A percentile compares a stretch with the other conserved stretches of the same genome.
Conservation (phyloP, 768 basidiomycete genomes). For the Lentinula edodes region DNA sequence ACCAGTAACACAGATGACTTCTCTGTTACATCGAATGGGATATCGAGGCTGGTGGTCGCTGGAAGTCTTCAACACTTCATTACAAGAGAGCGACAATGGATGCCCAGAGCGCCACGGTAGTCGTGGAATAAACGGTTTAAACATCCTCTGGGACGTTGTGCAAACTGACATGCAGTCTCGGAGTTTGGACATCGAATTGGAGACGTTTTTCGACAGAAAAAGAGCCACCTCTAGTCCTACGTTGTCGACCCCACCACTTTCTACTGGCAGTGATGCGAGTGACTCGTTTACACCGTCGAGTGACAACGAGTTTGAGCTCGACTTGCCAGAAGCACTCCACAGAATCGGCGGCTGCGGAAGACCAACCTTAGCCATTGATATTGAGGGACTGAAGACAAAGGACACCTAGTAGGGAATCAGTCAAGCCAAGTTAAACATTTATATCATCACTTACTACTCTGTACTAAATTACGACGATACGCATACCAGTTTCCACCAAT, state of each 20-base stretch:
- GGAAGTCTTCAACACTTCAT: conserved; percentile 32
- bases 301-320: not conserved
- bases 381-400: not conserved
- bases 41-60: conserved; percentile 31
- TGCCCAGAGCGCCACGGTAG: conserved; percentile 20
- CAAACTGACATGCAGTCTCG: not conserved
- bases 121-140: conserved; percentile 19
- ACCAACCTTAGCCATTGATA: too few species aligned
- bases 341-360: not conserved
- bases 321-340: not conserved
- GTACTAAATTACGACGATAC: not conserved
- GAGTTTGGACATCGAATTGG: not conserved
- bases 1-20: conserved; percentile 27
- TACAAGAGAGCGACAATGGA: conserved; percentile 16
- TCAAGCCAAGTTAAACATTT: not conserved
- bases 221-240: not conserved
- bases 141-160: conserved; percentile 14
- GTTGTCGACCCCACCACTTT: not conserved
- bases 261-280: not conserved
- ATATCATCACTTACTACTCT: not conserved
- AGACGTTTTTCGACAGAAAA: not conserved
- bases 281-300: not conserved
- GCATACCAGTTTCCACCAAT: not conserved
- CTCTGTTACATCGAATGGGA: conserved; percentile 24
- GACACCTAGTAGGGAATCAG: not conserved